Conservation (phyloP, 257 asterid genomes). For the Plantago ovata region DNA sequence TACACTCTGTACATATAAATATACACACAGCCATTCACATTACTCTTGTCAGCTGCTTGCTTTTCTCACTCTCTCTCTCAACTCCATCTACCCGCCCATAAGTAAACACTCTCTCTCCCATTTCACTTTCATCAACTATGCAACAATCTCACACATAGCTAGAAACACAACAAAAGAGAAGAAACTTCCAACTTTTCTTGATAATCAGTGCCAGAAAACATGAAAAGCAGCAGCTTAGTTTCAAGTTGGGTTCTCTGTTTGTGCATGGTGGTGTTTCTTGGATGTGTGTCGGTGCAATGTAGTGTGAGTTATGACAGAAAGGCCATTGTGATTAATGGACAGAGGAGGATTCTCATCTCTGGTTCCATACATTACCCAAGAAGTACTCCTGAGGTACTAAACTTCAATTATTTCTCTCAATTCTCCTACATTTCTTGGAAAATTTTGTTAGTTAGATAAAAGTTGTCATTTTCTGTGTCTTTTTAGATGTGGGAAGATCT, state of each 20-base stretch:
- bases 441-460: constrained; percentile 1
- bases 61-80: constrained; percentile 23
- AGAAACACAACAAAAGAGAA: not conserved
- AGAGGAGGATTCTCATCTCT: constrained; percentile 73
- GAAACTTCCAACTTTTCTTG: constrained; percentile 3
- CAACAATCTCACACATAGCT: constrained; percentile 15
- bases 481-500: constrained; percentile 92
- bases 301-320: constrained; percentile 71
- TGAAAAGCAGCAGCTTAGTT: constrained; percentile 32
- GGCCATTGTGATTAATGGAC: constrained; percentile 63
- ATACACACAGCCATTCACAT: constrained; percentile 22
- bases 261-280: constrained; percentile 39
- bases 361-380: constrained; percentile 94
- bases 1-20: constrained; percentile 18
- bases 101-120: not conserved
- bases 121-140: constrained; percentile 22
- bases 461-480: constrained; percentile 15
- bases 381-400: constrained; percentile 86
- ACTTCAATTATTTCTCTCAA: not conserved
- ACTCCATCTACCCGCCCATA: constrained; percentile 27
- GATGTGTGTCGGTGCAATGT: constrained; percentile 53
- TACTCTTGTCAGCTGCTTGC: constrained; percentile 27
- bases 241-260: constrained; percentile 44
- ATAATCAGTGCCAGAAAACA: constrained; percentile 4
- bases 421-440: constrained; percentile 4